Evolutionary conservation across 495 filamentous ascomycete species (phyloP).

Genomic region (Talaromyces liani): DNA sequence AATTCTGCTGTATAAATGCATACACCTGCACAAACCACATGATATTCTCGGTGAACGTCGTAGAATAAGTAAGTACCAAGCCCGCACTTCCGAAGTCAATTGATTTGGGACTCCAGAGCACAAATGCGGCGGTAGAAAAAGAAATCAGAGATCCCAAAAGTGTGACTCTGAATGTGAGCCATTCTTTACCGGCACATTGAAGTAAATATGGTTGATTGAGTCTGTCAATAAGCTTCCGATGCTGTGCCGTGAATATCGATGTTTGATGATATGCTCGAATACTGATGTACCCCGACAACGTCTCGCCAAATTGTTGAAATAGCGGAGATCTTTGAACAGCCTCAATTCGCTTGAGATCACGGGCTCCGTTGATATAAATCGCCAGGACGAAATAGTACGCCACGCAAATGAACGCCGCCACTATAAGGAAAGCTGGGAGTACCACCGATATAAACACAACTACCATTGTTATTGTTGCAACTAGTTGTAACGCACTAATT

Average conservation of each 20-base stretch:
- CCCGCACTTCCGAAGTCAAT: conserved; percentile 92
- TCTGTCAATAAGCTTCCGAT: conserved; percentile 76
- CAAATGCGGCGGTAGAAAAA: conserved; percentile 92
- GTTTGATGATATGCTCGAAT: conserved; percentile 96
- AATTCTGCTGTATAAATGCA: conserved; percentile 59
- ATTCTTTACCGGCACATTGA: conserved; percentile 90
- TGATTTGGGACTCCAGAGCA: conserved; percentile 70
- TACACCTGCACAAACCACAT: conserved; percentile 83
- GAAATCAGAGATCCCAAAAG: conserved; percentile 81
- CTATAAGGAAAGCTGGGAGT: conserved; percentile 84
- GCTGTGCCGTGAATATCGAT: conserved; percentile 84
- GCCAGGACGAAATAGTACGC: conserved; percentile 76
- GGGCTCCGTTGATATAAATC: conserved; percentile 84
- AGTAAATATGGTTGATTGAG: conserved; percentile 92
- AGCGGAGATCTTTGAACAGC: conserved; percentile 74
- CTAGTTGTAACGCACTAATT: conserved; percentile 58
- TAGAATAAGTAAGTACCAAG: conserved; percentile 92
- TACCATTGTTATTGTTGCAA: conserved; percentile 75
- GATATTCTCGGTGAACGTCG: conserved; percentile 96
- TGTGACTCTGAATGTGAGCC: conserved; percentile 90
- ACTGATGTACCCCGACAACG: conserved; percentile 84
- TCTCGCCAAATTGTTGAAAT: conserved; percentile 97
- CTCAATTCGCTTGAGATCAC: conserved; percentile 70
- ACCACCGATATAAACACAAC: conserved; percentile 85
- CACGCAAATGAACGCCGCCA: conserved; percentile 74